These are phyloP conservation scores for Macaranga tanarius DNA, from an alignment of 441 rosid genomes.

Conservation along the genomic window DNA sequence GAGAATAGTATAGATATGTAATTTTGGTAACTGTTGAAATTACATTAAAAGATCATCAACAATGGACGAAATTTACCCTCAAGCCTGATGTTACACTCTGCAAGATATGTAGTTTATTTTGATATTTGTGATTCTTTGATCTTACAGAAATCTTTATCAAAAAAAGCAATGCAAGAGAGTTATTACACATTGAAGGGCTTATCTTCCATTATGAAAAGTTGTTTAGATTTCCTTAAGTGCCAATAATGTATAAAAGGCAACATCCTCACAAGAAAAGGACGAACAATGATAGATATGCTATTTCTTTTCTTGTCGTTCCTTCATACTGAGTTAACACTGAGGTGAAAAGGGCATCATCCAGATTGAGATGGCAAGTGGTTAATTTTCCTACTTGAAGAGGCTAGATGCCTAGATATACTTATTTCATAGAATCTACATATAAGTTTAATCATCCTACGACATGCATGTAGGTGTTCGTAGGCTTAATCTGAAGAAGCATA, in stretches of 20 bases:
- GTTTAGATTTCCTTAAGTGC: background rate
- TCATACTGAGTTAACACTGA: no score
- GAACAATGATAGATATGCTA: no score
- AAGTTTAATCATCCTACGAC: background rate
- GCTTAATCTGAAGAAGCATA: conserved; percentile 30
- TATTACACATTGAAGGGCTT: no score
- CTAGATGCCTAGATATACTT: background rate
- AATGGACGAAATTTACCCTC: no score
- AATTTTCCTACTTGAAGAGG: background rate
- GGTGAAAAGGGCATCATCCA: background rate
- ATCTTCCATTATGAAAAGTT: background rate
- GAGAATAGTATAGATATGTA: no score
- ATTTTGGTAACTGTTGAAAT: background rate
- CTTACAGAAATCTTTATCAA: background rate
- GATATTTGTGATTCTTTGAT: background rate
- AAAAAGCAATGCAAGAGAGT: background rate
- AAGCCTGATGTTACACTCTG: no score
- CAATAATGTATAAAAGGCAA: background rate
- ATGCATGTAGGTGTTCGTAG: background rate
- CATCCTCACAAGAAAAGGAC: background rate
- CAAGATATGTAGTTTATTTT: no score
- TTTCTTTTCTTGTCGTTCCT: background rate
- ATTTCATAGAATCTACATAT: conserved; percentile 7
- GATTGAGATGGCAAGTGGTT: background rate
- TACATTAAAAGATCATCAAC: no score